Evolutionary conservation across 2,329 filamentous ascomycete genomes (phyloP).

Genomic region (Trichoderma arundinaceum): DNA sequence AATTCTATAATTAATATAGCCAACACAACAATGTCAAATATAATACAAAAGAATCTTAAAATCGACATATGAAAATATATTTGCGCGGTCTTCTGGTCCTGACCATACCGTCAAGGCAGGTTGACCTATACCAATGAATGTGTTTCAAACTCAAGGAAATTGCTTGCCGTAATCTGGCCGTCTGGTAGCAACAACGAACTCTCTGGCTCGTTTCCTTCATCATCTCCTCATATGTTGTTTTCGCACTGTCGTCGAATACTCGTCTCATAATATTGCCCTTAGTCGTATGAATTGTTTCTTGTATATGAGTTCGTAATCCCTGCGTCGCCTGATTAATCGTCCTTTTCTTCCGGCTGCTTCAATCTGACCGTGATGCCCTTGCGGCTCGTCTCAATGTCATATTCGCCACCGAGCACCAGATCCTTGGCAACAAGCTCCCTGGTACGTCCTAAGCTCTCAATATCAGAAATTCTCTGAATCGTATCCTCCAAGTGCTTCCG

Average conservation of each 20-base stretch:
- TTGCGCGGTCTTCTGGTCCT: neutral
- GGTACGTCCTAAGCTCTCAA: slow-evolving; percentile 92
- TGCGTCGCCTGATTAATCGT: slow-evolving; percentile 7
- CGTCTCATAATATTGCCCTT: neutral
- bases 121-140: neutral
- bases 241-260: slow-evolving; percentile 2
- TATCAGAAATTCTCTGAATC: slow-evolving; percentile 83
- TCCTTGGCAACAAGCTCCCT: slow-evolving; percentile 95
- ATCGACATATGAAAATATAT: slow-evolving; percentile 15
- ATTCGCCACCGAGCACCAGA: slow-evolving; percentile 82
- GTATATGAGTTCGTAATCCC: neutral
- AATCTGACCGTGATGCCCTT: slow-evolving; percentile 52
- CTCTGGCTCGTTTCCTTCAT: neutral
- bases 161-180: neutral
- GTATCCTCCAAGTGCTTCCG: slow-evolving; percentile 82
- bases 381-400: slow-evolving; percentile 61
- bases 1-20: neutral
- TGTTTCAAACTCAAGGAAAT: slow-evolving; percentile 20
- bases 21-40: neutral
- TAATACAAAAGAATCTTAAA: neutral
- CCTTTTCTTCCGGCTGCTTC: slow-evolving; percentile 49
- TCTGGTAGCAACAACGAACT: neutral
- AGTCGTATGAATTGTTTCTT: neutral
- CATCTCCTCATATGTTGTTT: neutral
- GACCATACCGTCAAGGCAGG: slow-evolving; percentile 1